A percentile compares a stretch with the other conserved stretches of the same genome.
phyloP scores from a whole-genome alignment of 2,329 filamentous ascomycete genomes.

The Paecilomyces formosus region DNA sequence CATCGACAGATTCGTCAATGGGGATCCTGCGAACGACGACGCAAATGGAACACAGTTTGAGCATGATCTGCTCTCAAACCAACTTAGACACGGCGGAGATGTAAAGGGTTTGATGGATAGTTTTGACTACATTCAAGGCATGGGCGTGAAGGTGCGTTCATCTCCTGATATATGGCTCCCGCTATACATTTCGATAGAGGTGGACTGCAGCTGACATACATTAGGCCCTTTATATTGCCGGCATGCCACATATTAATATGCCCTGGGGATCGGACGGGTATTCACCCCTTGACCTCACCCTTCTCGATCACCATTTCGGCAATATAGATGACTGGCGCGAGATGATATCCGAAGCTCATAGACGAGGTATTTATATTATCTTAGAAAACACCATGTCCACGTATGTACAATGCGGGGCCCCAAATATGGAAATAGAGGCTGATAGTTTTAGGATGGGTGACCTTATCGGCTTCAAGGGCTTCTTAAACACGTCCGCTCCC shows the following conservation, averaged over 20 bases:
- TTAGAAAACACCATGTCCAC: conserved; percentile 56
- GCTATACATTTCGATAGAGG: too few species aligned
- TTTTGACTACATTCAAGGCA: conserved; percentile 52
- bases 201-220: conserved; percentile 1
- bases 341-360: conserved; percentile 48
- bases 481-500: conserved; percentile 46
- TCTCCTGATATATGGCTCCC: neutral
- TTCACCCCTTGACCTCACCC: conserved; percentile 48
- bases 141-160: conserved; percentile 46
- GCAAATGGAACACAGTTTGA: conserved; percentile 52
- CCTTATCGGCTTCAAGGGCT: conserved; percentile 51
- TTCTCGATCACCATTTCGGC: conserved; percentile 53
- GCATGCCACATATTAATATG: conserved; percentile 51
- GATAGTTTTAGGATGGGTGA: conserved; percentile 42
- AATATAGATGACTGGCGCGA: conserved; percentile 47
- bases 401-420: conserved; percentile 15
- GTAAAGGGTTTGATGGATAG: conserved; percentile 46
- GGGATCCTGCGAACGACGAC: conserved; percentile 53
- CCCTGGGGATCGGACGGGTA: conserved; percentile 54
- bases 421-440: neutral
- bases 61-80: conserved; percentile 48
- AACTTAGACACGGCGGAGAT: conserved; percentile 53
- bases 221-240: conserved; percentile 50
- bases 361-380: conserved; percentile 52
- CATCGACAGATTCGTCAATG: conserved; percentile 53